Percentiles rank a stretch among this genome's conserved stretches.
Conservation (phyloP, 2,329 filamentous ascomycete genomes). For the Penicillium glabrum region DNA sequence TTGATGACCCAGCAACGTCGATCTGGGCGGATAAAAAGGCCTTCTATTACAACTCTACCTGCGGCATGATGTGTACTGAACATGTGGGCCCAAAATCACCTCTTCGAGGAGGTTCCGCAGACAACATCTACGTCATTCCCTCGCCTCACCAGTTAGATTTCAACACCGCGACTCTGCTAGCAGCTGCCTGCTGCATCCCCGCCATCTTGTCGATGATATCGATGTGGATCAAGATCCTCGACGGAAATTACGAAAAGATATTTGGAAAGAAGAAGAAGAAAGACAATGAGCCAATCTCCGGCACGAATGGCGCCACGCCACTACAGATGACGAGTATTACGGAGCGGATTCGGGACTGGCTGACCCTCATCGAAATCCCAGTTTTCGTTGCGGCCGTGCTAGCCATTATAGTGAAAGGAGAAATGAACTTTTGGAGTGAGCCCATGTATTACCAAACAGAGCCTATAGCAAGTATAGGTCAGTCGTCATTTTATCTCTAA, state of each 20-base stretch:
- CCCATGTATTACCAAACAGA: slow-evolving; percentile 62
- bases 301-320: slow-evolving; percentile 57
- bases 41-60: slow-evolving; percentile 13
- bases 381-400: slow-evolving; percentile 59
- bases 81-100: slow-evolving; percentile 49
- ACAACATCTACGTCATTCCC: slow-evolving; percentile 64
- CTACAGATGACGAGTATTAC: slow-evolving; percentile 49
- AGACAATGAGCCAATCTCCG: slow-evolving; percentile 47
- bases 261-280: slow-evolving; percentile 27
- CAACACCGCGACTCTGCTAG: slow-evolving; percentile 59
- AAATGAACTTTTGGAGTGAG: slow-evolving; percentile 62
- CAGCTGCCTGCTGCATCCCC: slow-evolving; percentile 65
- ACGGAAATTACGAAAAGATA: slow-evolving; percentile 59
- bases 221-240: slow-evolving; percentile 64
- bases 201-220: slow-evolving; percentile 62
- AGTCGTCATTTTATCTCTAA: slow-evolving; percentile 17
- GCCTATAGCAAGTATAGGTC: slow-evolving; percentile 61
- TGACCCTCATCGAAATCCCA: slow-evolving; percentile 54
- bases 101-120: slow-evolving; percentile 55
- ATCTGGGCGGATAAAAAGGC: slow-evolving; percentile 34
- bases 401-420: slow-evolving; percentile 54
- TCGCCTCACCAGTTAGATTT: slow-evolving; percentile 58
- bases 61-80: slow-evolving; percentile 10
- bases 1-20: slow-evolving; percentile 39
- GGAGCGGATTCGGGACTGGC: slow-evolving; percentile 33